phyloP scores from a whole-genome alignment of 2,329 filamentous ascomycete genomes.

The Aplosporella prunicola region DNA sequence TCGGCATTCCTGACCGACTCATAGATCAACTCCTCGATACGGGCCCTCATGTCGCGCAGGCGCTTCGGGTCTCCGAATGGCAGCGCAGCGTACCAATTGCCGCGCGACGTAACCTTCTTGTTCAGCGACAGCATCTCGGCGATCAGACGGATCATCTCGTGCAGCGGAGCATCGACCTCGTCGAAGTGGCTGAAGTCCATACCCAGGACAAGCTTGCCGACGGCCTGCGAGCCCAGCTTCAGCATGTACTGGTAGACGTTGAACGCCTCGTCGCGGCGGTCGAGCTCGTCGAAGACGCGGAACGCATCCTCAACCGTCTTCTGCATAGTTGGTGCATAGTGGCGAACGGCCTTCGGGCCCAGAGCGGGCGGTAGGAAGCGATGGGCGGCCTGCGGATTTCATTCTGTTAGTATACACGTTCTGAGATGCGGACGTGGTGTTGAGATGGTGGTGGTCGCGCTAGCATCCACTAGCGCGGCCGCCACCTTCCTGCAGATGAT shows the following conservation, averaged over 20 bases:
- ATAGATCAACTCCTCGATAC: slow-evolving; percentile 15
- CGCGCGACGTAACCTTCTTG: slow-evolving; percentile 48
- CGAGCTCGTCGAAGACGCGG: slow-evolving; percentile 39
- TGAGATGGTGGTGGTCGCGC: too few species aligned
- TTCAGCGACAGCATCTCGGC: slow-evolving; percentile 46
- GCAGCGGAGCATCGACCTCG: slow-evolving; percentile 35
- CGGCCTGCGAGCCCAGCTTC: slow-evolving; percentile 36
- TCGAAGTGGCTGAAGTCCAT: slow-evolving; percentile 39
- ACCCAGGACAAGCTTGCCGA: slow-evolving; percentile 37
- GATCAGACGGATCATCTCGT: slow-evolving; percentile 44
- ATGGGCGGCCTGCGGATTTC: too few species aligned
- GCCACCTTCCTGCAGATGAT: too few species aligned
- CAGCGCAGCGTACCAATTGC: slow-evolving; percentile 46
- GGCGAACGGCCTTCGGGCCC: slow-evolving; percentile 50
- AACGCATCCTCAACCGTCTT: slow-evolving; percentile 43
- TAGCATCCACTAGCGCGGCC: too few species aligned
- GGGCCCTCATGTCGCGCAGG: slow-evolving; percentile 24
- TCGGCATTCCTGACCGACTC: slow-evolving; percentile 14
- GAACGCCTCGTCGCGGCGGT: slow-evolving; percentile 35
- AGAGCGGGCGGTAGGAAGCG: slow-evolving; percentile 54
- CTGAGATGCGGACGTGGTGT: too few species aligned
- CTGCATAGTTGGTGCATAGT: slow-evolving; percentile 53
- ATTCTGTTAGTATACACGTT: too few species aligned
- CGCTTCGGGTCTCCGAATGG: slow-evolving; percentile 49
- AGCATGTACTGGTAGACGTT: slow-evolving; percentile 44